Evolutionary conservation across 768 basidiomycete genomes (phyloP), one percentile per base, ranked within the genome.

Genomic region (Daedaleopsis sinensis): DNA sequence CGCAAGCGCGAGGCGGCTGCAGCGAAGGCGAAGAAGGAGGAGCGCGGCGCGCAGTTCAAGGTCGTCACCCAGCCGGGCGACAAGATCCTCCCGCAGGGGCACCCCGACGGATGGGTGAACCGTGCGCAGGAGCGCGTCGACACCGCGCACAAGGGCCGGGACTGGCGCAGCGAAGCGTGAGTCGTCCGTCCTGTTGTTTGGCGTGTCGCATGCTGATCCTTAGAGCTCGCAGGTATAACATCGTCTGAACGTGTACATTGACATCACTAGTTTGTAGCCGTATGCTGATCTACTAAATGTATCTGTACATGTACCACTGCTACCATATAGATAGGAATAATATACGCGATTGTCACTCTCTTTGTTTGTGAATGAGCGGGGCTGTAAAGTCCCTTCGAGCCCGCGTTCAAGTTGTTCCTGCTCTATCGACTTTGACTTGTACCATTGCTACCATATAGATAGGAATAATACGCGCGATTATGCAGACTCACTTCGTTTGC

Each of bases 71-170:
- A 89, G 77, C 80, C 88, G 23, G 76, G 90, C 46, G 88, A 74
- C 36, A 68, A 87, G 52, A 71, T 96, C 42, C 73, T 96, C 52
- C 80, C 82, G 1, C 76, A 79, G 47, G 88, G 91, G 0, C 83
- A 89, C 62, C 86, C 91, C 6, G 73, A 82, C 6, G 89, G 91
- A 1, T 92, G 89, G 87, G 84, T 90, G n/a, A 87, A 87, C 65
- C 83, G 87, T 55, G 70, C 76, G 23, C 75, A 74, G 62, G 74
- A 78, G 71, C 66, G 77, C 19, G 76, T 77, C 43, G 78, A 82
- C 39, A 74, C 78, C 13, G 82, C 79, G 23, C 38, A 55, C 38
- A 61, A 67, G 9, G 82, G 82, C 12, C 70, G 77, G 58, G 79
- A 76, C 27, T 88, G 87, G 87, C 74, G 78, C 55, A 84, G 82